Conservation (phyloP, 2,329 filamentous ascomycete genomes). For the Phialophora chinensis region DNA sequence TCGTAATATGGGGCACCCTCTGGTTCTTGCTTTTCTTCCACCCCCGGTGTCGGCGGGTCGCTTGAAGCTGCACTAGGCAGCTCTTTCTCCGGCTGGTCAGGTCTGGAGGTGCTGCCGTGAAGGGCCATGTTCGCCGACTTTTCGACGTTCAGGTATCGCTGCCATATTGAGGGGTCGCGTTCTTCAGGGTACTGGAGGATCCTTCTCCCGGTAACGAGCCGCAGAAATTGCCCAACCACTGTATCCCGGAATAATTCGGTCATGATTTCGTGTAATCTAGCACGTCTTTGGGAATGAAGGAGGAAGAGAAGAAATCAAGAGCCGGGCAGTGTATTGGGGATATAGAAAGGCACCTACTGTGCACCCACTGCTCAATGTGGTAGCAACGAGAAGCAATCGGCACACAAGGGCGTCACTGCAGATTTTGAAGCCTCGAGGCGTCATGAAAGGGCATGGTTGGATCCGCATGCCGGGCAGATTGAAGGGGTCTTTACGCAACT, state of each 20-base stretch:
- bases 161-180: slow-evolving; percentile 16
- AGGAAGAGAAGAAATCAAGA: neutral
- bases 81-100: slow-evolving; percentile 5
- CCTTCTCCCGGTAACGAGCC: slow-evolving; percentile 13
- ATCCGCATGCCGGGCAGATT: slow-evolving; percentile 37
- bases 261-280: slow-evolving; percentile 40
- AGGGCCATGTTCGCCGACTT: slow-evolving; percentile 57
- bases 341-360: neutral
- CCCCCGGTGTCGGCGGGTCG: slow-evolving; percentile 1
- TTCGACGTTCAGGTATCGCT: slow-evolving; percentile 51
- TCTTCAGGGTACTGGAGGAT: slow-evolving; percentile 19
- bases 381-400: neutral
- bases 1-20: slow-evolving; percentile 3
- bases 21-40: neutral
- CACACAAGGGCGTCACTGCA: slow-evolving; percentile 49
- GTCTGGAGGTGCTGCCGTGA: slow-evolving; percentile 47
- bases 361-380: neutral
- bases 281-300: neutral
- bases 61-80: slow-evolving; percentile 8
- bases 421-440: slow-evolving; percentile 44
- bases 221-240: slow-evolving; percentile 11
- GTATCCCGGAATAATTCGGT: slow-evolving; percentile 15
- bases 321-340: neutral
- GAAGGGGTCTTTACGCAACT: slow-evolving; percentile 48
- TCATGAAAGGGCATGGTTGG: slow-evolving; percentile 6